phyloP scores from a whole-genome alignment of 2,329 filamentous ascomycete genomes.

The Fulvia fulva region DNA sequence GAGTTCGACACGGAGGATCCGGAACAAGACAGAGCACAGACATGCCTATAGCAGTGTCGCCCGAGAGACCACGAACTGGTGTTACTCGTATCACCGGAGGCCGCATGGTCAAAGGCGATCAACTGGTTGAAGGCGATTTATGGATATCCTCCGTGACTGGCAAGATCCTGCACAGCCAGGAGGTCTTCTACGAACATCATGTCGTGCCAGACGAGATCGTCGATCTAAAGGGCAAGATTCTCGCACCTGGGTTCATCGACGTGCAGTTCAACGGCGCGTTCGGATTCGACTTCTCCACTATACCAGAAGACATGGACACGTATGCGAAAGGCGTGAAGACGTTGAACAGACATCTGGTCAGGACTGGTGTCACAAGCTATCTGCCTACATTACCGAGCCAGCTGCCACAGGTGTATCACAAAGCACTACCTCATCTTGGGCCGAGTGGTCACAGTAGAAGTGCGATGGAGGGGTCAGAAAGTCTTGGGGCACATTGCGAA shows the following conservation, averaged over 20 bases:
- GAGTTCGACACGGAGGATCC: background rate
- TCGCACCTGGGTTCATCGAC: conserved; percentile 84
- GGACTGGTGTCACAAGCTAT: conserved; percentile 84
- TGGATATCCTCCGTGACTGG: conserved; percentile 81
- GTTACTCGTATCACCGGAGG: conserved; percentile 69
- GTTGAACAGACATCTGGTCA: conserved; percentile 67
- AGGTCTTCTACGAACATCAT: conserved; percentile 64
- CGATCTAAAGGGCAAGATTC: conserved; percentile 75
- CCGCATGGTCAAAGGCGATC: conserved; percentile 64
- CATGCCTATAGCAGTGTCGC: conserved; percentile 41
- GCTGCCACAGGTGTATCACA: conserved; percentile 73
- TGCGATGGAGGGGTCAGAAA: conserved; percentile 71
- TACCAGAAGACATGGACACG: conserved; percentile 55
- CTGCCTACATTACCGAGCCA: conserved; percentile 82
- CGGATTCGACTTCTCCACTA: conserved; percentile 84
- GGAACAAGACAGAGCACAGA: background rate
- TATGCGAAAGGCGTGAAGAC: conserved; percentile 70
- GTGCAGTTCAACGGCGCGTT: conserved; percentile 89
- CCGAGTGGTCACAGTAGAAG: conserved; percentile 61
- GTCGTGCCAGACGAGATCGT: conserved; percentile 68
- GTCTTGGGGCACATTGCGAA: conserved; percentile 84
- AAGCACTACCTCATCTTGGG: conserved; percentile 72
- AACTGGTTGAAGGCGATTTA: conserved; percentile 72
- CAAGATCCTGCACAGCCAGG: conserved; percentile 70
- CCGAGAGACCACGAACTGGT: conserved; percentile 39